These are phyloP conservation scores for Penicillium digitatum DNA, from an alignment of 2,329 filamentous ascomycete species.

Conservation along the genomic window DNA sequence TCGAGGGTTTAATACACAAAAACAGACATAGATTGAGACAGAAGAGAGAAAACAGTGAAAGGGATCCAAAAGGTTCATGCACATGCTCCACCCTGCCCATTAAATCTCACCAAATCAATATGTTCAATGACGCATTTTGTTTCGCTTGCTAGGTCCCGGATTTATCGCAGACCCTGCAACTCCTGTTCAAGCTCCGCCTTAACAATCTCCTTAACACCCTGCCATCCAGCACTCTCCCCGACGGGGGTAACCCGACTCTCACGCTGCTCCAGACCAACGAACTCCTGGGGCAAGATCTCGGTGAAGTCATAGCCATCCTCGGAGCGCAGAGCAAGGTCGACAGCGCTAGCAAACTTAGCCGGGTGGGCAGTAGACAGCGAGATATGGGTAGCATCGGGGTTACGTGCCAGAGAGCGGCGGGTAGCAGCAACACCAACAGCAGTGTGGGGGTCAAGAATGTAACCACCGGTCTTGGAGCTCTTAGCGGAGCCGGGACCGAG, in stretches of 20 bases:
- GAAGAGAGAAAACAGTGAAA: background rate
- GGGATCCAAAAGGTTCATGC: background rate
- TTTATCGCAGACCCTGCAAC: background rate
- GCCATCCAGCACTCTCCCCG: background rate
- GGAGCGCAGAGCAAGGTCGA: constrained; percentile 70
- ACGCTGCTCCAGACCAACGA: constrained; percentile 70
- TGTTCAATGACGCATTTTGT: no score
- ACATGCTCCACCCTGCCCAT: background rate
- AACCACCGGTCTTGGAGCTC: constrained; percentile 52
- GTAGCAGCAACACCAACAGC: constrained; percentile 81
- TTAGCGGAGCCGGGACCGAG: constrained; percentile 29
- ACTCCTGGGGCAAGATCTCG: constrained; percentile 75
- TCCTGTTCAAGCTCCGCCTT: background rate
- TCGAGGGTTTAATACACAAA: background rate
- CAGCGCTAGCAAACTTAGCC: constrained; percentile 85
- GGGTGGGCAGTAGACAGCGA: constrained; percentile 91
- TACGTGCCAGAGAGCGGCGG: constrained; percentile 60
- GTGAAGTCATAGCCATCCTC: constrained; percentile 72
- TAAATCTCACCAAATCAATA: background rate
- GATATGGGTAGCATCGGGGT: constrained; percentile 61
- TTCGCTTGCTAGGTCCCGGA: background rate
- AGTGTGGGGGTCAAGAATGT: constrained; percentile 89
- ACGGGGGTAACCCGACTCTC: background rate
- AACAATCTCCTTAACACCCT: constrained; percentile 1
- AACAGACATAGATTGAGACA: background rate